A percentile compares a stretch with the other conserved stretches of the same genome.
phyloP scores from a whole-genome alignment of 2,329 filamentous ascomycete species.

The Lojkania enalia region DNA sequence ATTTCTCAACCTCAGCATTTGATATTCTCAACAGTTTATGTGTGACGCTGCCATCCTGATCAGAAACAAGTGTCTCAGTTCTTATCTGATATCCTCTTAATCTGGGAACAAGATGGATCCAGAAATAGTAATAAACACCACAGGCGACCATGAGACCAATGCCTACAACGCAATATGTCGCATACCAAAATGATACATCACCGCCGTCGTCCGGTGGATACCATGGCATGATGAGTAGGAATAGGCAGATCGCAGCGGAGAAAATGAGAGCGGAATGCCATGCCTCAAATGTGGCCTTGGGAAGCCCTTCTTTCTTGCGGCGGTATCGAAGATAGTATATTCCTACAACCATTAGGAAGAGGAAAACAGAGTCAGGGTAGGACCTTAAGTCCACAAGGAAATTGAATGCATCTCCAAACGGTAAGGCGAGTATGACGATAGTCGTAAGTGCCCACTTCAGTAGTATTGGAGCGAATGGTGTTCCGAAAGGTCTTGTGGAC shows the following conservation, averaged over 20 bases:
- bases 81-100: slow-evolving; percentile 28
- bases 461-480: slow-evolving; percentile 62
- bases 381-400: slow-evolving; percentile 55
- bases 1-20: slow-evolving; percentile 29
- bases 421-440: slow-evolving; percentile 47
- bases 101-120: slow-evolving; percentile 32
- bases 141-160: slow-evolving; percentile 48
- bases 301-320: slow-evolving; percentile 29
- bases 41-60: slow-evolving; percentile 32
- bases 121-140: slow-evolving; percentile 30
- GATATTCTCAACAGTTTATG: slow-evolving; percentile 29
- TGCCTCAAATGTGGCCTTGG: slow-evolving; percentile 23
- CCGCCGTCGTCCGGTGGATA: slow-evolving; percentile 66
- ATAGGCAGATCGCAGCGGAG: slow-evolving; percentile 28
- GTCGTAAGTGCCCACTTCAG: slow-evolving; percentile 32
- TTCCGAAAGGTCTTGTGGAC: slow-evolving; percentile 65
- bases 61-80: slow-evolving; percentile 29
- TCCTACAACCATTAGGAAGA: slow-evolving; percentile 31
- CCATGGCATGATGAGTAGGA: slow-evolving; percentile 70
- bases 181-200: slow-evolving; percentile 75
- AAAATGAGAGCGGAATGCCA: slow-evolving; percentile 32
- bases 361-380: slow-evolving; percentile 31
- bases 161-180: slow-evolving; percentile 67
- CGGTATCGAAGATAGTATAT: slow-evolving; percentile 31
- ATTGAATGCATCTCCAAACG: slow-evolving; percentile 66